phyloP scores from a whole-genome alignment of 345 rosid genomes.

The Punica granatum region DNA sequence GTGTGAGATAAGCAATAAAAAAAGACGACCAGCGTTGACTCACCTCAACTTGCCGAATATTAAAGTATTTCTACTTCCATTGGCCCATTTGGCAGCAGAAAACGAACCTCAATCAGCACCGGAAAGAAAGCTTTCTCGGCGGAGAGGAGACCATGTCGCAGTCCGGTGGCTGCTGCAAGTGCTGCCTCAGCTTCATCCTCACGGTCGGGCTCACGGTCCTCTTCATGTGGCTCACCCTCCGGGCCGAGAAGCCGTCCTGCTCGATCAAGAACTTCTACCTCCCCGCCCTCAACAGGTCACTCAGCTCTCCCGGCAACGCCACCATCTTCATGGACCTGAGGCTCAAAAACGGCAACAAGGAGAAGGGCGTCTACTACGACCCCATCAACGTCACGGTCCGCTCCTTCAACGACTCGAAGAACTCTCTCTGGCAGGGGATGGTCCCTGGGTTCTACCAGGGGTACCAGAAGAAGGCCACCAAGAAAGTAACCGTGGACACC shows the following conservation, averaged over 20 bases:
- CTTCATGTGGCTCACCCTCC: constrained; percentile 72
- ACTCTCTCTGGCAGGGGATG: constrained; percentile 7
- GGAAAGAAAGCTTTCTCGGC: not conserved
- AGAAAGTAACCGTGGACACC: constrained; percentile 6
- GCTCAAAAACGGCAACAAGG: constrained; percentile 57
- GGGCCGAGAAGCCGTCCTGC: constrained; percentile 49
- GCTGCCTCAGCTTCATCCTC: constrained; percentile 53
- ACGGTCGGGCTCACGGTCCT: constrained; percentile 52
- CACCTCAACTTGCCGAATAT: not conserved
- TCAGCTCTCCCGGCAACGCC: constrained; percentile 14
- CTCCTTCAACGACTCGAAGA: constrained; percentile 16
- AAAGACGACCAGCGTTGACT: not conserved
- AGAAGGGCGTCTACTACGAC: constrained; percentile 66
- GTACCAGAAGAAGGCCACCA: constrained; percentile 53
- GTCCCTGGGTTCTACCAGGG: constrained; percentile 52
- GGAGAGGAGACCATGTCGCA: constrained; percentile 19
- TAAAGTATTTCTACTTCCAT: not conserved
- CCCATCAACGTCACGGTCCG: constrained; percentile 30
- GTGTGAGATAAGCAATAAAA: not conserved
- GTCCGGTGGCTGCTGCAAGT: constrained; percentile 24
- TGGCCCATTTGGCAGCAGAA: not conserved
- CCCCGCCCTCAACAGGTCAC: constrained; percentile 49
- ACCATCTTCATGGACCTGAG: constrained; percentile 37
- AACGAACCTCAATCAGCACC: not conserved
- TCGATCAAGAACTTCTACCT: constrained; percentile 36